Conservation (phyloP, 2,329 filamentous ascomycete genomes). For the Colletotrichum camelliae region DNA sequence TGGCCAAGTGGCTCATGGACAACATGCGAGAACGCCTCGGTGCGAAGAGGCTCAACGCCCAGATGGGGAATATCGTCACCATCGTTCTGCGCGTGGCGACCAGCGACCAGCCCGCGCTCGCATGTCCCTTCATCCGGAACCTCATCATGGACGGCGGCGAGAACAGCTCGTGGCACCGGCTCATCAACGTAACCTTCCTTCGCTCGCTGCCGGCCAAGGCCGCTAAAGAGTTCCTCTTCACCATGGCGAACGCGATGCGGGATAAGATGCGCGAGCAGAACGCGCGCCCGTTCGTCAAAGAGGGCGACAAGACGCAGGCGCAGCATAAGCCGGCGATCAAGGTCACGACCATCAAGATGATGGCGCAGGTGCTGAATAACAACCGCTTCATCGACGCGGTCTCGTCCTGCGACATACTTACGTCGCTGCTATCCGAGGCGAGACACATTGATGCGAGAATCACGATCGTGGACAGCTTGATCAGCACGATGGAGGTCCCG, state of each 20-base stretch:
- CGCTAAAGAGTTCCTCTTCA: constrained; percentile 30
- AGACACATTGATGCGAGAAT: constrained; percentile 36
- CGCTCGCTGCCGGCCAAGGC: constrained; percentile 28
- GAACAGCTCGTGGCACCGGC: constrained; percentile 36
- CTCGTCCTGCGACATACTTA: constrained; percentile 32
- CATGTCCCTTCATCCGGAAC: constrained; percentile 32
- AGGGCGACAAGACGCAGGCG: background rate
- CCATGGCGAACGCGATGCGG: constrained; percentile 30
- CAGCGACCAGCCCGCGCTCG: constrained; percentile 34
- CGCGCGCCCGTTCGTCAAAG: background rate
- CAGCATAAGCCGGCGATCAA: constrained; percentile 28
- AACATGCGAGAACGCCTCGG: constrained; percentile 23
- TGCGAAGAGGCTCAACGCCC: background rate
- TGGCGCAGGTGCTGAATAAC: constrained; percentile 36
- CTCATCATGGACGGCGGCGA: constrained; percentile 33
- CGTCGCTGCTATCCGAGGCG: constrained; percentile 31
- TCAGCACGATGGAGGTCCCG: constrained; percentile 25
- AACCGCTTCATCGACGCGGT: constrained; percentile 29
- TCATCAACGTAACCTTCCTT: constrained; percentile 32
- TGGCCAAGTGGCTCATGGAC: constrained; percentile 25
- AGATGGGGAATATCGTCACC: constrained; percentile 19
- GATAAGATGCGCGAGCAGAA: constrained; percentile 33
- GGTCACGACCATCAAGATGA: constrained; percentile 41
- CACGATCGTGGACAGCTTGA: constrained; percentile 32
- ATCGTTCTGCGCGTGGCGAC: constrained; percentile 27